These are phyloP conservation scores for Claviceps sorghi DNA, from an alignment of 2,329 filamentous ascomycete species.

Conservation along the genomic window DNA sequence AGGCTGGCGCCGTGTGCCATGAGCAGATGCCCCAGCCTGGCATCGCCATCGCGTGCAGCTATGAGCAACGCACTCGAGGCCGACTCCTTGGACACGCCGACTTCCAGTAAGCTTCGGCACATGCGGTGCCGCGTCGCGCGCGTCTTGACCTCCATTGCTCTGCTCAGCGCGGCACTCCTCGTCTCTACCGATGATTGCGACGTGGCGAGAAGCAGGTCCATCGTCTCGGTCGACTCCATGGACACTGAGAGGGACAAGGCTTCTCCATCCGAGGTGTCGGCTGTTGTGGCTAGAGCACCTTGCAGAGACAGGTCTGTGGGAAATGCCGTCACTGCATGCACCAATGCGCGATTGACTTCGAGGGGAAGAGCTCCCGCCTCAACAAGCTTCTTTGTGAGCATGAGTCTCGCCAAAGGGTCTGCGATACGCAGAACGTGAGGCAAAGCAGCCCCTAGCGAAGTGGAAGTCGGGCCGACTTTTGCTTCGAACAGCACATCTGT, in stretches of 20 bases:
- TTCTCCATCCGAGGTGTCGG: conserved; percentile 35
- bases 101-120: conserved; percentile 29
- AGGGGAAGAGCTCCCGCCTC: conserved; percentile 31
- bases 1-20: conserved; percentile 37
- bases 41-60: conserved; percentile 38
- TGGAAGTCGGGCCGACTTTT: conserved; percentile 21
- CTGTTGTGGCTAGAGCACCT: conserved; percentile 27
- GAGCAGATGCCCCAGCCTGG: conserved; percentile 34
- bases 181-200: conserved; percentile 20
- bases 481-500: conserved; percentile 33
- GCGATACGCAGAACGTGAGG: conserved; percentile 36
- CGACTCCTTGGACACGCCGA: conserved; percentile 28
- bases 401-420: conserved; percentile 35
- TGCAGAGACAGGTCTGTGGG: conserved; percentile 35
- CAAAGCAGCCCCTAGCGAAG: conserved; percentile 33
- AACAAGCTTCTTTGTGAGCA: conserved; percentile 35
- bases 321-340: conserved; percentile 33
- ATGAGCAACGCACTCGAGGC: conserved; percentile 36
- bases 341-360: conserved; percentile 37
- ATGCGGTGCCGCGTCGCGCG: conserved; percentile 26
- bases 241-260: conserved; percentile 32
- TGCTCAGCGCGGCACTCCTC: conserved; percentile 28
- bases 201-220: conserved; percentile 29
- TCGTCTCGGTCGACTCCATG: conserved; percentile 28
- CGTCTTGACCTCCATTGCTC: conserved; percentile 28